These are phyloP conservation scores for Prunella vulgaris DNA, from an alignment of 257 asterid species.

Conservation along the genomic window DNA sequence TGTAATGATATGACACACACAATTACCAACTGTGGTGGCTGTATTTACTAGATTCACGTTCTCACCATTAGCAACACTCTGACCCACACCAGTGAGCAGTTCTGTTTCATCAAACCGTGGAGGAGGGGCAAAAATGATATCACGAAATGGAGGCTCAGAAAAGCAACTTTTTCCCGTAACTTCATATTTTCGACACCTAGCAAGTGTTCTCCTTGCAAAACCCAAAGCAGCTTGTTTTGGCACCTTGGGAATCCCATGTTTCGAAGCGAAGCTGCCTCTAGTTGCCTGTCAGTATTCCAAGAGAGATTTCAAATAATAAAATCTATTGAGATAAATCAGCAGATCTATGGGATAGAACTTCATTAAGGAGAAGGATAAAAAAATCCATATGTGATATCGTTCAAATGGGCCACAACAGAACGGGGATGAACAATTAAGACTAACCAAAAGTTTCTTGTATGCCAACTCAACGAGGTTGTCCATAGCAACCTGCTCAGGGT, in stretches of 20 bases:
- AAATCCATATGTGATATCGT: too few species aligned
- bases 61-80: conserved; percentile 40
- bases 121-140: conserved; percentile 65
- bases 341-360: too few species aligned
- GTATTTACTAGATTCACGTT: conserved; percentile 12
- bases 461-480: conserved; percentile 74
- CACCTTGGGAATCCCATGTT: conserved; percentile 79
- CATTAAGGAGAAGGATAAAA: too few species aligned
- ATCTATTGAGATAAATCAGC: not conserved
- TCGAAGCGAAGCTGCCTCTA: conserved; percentile 73
- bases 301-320: conserved; percentile 7
- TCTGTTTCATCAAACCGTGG: conserved; percentile 55
- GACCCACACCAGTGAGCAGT: conserved; percentile 37
- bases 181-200: conserved; percentile 68
- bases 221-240: conserved; percentile 76
- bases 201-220: conserved; percentile 75
- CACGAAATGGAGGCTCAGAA: conserved; percentile 65
- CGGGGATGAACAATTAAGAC: conserved; percentile 17
- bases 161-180: conserved; percentile 76
- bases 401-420: not conserved
- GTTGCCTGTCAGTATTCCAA: conserved; percentile 69
- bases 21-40: not conserved
- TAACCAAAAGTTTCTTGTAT: conserved; percentile 79
- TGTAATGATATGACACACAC: not conserved
- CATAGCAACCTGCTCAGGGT: conserved; percentile 83